phyloP scores from a whole-genome alignment of 1,139 yeast species.

The Taphrina pruni region DNA sequence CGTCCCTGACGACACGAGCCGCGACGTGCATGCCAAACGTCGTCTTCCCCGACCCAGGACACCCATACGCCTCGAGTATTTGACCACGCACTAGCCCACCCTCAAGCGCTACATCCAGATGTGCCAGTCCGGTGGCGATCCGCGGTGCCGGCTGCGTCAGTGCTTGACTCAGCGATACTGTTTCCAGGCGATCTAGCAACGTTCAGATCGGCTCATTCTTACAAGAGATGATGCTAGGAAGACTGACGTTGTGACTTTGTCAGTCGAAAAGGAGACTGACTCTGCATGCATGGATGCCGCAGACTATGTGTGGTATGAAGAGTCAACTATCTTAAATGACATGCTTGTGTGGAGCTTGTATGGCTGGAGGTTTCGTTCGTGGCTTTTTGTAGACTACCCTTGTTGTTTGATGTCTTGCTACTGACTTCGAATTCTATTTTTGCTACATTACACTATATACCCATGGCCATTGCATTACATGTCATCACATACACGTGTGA shows the following conservation, averaged over 20 bases:
- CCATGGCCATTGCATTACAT: no score
- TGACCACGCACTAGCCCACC: constrained; percentile 40
- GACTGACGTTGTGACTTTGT: constrained; percentile 22
- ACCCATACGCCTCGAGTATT: constrained; percentile 40
- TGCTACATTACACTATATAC: no score
- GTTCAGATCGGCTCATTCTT: background rate
- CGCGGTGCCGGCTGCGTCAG: constrained; percentile 4
- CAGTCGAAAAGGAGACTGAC: constrained; percentile 10
- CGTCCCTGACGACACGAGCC: constrained; percentile 16
- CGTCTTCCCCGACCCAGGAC: constrained; percentile 42
- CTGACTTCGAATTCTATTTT: no score
- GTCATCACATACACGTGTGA: no score
- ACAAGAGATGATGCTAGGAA: background rate
- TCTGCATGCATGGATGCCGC: constrained; percentile 2
- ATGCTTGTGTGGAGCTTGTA: no score
- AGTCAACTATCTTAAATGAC: no score
- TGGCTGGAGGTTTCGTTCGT: no score
- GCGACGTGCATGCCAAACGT: constrained; percentile 39
- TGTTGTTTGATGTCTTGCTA: no score
- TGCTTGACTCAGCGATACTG: constrained; percentile 36
- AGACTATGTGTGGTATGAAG: background rate
- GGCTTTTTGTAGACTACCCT: no score
- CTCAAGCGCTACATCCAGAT: constrained; percentile 22
- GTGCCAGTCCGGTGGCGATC: constrained; percentile 19
- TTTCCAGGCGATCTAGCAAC: constrained; percentile 26